These are phyloP conservation scores for Daldinia grandis DNA, from an alignment of 495 filamentous ascomycete genomes.

Conservation along the genomic window DNA sequence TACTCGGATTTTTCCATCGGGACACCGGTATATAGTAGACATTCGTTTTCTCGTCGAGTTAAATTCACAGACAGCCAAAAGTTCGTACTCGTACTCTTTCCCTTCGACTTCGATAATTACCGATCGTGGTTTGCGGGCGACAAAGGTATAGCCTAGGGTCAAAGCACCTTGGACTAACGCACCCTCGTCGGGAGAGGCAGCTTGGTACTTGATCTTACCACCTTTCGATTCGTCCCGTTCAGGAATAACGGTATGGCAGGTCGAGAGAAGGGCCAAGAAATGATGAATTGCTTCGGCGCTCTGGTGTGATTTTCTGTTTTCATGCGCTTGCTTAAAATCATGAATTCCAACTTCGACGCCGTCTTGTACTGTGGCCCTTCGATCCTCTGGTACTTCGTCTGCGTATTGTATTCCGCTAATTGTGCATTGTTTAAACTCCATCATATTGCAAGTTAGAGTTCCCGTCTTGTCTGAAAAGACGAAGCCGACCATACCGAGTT, in stretches of 20 bases:
- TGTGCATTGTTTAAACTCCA: constrained; percentile 96
- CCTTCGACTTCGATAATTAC: constrained; percentile 82
- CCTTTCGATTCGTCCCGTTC: constrained; percentile 79
- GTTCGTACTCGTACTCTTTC: constrained; percentile 81
- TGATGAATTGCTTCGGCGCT: constrained; percentile 80
- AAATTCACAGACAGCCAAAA: constrained; percentile 97
- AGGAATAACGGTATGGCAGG: constrained; percentile 98
- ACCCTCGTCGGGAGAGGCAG: constrained; percentile 96
- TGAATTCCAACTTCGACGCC: constrained; percentile 82
- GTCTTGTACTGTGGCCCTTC: constrained; percentile 78
- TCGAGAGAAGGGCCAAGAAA: constrained; percentile 86
- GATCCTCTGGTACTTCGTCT: constrained; percentile 92
- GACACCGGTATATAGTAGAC: constrained; percentile 96
- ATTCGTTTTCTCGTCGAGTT: constrained; percentile 98
- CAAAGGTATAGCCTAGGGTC: constrained; percentile 84
- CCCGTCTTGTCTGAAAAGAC: constrained; percentile 99
- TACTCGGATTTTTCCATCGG: constrained; percentile 90
- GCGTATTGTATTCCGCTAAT: constrained; percentile 95
- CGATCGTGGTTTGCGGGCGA: constrained; percentile 84
- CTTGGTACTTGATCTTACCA: constrained; percentile 93
- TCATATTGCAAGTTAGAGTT: constrained; percentile 98
- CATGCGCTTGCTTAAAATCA: constrained; percentile 79
- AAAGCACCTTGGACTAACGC: constrained; percentile 94
- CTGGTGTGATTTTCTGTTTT: constrained; percentile 77
- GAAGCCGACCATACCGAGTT: constrained; percentile 97